Conservation (phyloP, 2,329 filamentous ascomycete species). For the Penicillium palitans region DNA sequence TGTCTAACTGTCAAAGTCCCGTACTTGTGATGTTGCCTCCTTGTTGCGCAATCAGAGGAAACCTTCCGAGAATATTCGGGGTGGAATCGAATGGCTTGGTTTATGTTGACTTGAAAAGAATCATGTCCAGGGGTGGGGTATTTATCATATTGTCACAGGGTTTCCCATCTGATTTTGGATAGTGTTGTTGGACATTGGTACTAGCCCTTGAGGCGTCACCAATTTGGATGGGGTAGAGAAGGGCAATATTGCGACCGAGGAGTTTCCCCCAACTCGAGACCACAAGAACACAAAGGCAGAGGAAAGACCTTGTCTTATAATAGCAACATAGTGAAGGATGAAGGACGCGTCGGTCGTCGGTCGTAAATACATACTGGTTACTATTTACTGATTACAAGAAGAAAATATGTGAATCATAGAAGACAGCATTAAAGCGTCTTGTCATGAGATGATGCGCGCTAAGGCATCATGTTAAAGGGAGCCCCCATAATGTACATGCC, state of each 20-base stretch:
- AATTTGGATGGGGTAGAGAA: no score
- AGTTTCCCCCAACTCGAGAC: no score
- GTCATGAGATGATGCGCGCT: conserved; percentile 36
- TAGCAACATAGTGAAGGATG: fast-evolving
- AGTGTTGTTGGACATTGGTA: no score
- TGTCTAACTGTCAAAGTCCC: neutral
- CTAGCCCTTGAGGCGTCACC: no score
- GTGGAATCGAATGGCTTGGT: neutral
- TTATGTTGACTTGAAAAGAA: no score
- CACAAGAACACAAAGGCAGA: no score
- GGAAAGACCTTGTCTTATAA: neutral
- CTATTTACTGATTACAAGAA: neutral
- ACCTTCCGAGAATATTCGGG: neutral
- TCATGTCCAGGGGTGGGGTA: fast-evolving
- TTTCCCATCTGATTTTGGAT: neutral
- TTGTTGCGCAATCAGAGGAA: neutral
- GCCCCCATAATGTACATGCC: conserved; percentile 40
- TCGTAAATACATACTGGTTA: neutral
- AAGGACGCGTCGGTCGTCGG: neutral
- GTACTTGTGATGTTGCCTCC: neutral
- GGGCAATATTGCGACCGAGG: neutral
- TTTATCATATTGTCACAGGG: no score
- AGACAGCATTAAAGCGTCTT: conserved; percentile 38
- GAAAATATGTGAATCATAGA: conserved; percentile 25
- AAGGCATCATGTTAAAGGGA: conserved; percentile 30